These are phyloP conservation scores for Jamesozyma spencerorum DNA, from an alignment of 805 yeast species.

Conservation along the genomic window DNA sequence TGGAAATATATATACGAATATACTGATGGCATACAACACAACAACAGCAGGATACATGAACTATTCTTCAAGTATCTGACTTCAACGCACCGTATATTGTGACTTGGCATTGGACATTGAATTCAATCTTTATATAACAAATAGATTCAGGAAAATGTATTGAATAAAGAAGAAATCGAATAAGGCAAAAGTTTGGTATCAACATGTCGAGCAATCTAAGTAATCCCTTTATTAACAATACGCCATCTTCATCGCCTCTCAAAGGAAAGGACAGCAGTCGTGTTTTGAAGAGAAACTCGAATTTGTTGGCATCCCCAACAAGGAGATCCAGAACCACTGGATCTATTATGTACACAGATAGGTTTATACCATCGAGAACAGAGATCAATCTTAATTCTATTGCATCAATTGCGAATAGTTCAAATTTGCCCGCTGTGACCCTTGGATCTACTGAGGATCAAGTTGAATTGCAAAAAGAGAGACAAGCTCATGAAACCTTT, in stretches of 20 bases:
- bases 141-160: background rate
- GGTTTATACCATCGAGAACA: slow-evolving; percentile 80
- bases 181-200: no score
- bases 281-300: slow-evolving; percentile 11
- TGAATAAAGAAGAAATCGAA: background rate
- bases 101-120: no score
- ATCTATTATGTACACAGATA: slow-evolving; percentile 53
- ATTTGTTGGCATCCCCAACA: slow-evolving; percentile 24
- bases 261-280: slow-evolving; percentile 10
- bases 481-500: slow-evolving; percentile 81
- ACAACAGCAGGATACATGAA: background rate
- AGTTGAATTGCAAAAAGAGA: slow-evolving; percentile 57
- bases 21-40: background rate
- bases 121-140: background rate
- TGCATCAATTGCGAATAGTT: slow-evolving; percentile 33
- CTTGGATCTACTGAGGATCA: slow-evolving; percentile 37
- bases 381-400: slow-evolving; percentile 88
- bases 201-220: slow-evolving; percentile 3
- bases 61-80: no score
- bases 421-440: slow-evolving; percentile 20
- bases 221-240: slow-evolving; percentile 28
- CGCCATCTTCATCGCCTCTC: slow-evolving; percentile 28
- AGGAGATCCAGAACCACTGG: slow-evolving; percentile 28
- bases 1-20: background rate
- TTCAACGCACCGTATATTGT: no score